Conservation (phyloP, 1,284 basidiomycete genomes). For the Microbotryomycetes sp. region DNA sequence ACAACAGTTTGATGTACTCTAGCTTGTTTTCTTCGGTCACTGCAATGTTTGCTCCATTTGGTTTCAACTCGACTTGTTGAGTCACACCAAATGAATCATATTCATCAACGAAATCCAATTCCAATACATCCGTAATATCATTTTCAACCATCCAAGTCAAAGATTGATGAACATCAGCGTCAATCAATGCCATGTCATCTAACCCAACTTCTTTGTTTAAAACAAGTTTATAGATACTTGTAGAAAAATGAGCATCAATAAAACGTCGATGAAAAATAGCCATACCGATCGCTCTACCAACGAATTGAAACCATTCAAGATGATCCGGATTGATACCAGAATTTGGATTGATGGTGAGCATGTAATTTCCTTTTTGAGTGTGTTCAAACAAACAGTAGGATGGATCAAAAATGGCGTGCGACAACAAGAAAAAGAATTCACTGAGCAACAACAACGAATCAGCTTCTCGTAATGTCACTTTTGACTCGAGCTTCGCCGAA, state of each 20-base stretch:
- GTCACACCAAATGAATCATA: slow-evolving; percentile 90
- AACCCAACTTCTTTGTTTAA: slow-evolving; percentile 85
- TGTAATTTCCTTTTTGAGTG: slow-evolving; percentile 82
- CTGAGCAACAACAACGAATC: slow-evolving; percentile 46
- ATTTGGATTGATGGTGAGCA: slow-evolving; percentile 93
- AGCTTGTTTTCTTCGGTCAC: slow-evolving; percentile 94
- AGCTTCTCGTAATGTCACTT: too few species aligned
- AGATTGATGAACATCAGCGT: slow-evolving; percentile 86
- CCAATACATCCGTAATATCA: slow-evolving; percentile 77
- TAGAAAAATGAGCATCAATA: slow-evolving; percentile 94
- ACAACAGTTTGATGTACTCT: slow-evolving; percentile 88
- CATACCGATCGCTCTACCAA: slow-evolving; percentile 92
- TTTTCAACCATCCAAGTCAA: slow-evolving; percentile 85
- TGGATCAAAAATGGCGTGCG: slow-evolving; percentile 38
- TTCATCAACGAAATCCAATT: slow-evolving; percentile 80
- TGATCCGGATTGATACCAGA: slow-evolving; percentile 81
- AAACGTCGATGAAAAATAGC: slow-evolving; percentile 92
- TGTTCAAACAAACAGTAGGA: slow-evolving; percentile 78
- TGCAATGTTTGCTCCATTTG: slow-evolving; percentile 66
- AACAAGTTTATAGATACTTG: slow-evolving; percentile 86
- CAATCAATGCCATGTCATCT: slow-evolving; percentile 87
- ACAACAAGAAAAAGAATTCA: slow-evolving; percentile 53
- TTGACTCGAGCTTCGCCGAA: neutral
- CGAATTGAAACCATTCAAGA: slow-evolving; percentile 95
- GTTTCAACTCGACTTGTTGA: slow-evolving; percentile 76